These are phyloP conservation scores for Fusarium albidum DNA, from an alignment of 2,329 filamentous ascomycete genomes.

Conservation along the genomic window DNA sequence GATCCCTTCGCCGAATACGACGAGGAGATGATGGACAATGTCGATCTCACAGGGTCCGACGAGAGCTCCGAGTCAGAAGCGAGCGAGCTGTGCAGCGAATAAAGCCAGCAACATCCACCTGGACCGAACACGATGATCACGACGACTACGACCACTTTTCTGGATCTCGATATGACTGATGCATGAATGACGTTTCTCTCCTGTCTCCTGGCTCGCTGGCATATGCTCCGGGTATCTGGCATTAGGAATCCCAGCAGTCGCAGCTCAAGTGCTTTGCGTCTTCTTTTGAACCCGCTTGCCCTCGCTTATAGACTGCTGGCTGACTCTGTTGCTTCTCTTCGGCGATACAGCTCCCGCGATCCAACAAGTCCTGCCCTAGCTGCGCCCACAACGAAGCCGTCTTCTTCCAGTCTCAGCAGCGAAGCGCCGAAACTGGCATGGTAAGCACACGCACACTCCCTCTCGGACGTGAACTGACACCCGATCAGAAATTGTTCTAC, in stretches of 20 bases:
- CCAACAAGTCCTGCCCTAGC: conserved; percentile 83
- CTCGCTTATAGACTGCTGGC: conserved; percentile 47
- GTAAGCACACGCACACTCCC: conserved; percentile 60
- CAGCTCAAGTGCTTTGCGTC: conserved; percentile 36
- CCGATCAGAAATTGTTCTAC: conserved; percentile 81
- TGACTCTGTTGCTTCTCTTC: conserved; percentile 49
- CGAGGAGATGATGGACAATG: conserved; percentile 46
- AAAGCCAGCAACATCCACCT: conserved; percentile 33
- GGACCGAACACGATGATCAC: conserved; percentile 8
- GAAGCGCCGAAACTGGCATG: conserved; percentile 97
- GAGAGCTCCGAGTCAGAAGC: conserved; percentile 20
- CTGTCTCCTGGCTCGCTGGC: conserved; percentile 34
- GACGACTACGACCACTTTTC: conserved; percentile 6
- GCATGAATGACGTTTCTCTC: conserved; percentile 7
- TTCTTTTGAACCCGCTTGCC: conserved; percentile 42
- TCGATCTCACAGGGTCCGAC: no score
- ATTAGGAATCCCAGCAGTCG: conserved; percentile 26
- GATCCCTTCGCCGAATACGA: conserved; percentile 50
- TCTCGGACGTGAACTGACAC: conserved; percentile 16
- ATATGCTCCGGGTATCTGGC: conserved; percentile 37
- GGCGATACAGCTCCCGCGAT: conserved; percentile 81
- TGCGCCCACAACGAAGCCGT: conserved; percentile 92
- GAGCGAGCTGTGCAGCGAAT: conserved; percentile 32
- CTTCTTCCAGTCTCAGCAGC: conserved; percentile 98
- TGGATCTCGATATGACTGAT: conserved; percentile 25